Evolutionary conservation across 2,329 filamentous ascomycete genomes (phyloP), one percentile per base, ranked within the genome.

Genomic region (Aureobasidium sp.): DNA sequence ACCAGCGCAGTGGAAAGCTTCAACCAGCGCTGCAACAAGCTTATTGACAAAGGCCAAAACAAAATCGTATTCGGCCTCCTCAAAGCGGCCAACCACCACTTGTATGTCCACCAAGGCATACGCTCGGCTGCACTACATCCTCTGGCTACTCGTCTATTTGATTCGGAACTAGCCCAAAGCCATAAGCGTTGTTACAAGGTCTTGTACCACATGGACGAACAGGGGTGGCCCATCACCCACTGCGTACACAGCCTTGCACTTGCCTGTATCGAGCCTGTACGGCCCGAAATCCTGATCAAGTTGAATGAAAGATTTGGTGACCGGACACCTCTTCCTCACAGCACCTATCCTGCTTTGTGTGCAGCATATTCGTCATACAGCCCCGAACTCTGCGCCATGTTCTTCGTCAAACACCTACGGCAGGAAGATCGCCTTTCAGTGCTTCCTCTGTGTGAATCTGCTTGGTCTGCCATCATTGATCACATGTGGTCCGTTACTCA

Each of bases 381-480:
- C 22, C 20, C 39, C 6, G 17, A 56, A 31, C 17, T 55, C 9
- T 41, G 48, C 27, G 60, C 60, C 15, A 2, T 48, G 41, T 22
- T 62, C 11, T 62, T 62, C 27, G 49, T 25, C 8, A 44, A 53
- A 25, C 48, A 47, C 8, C 41, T 62, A 25, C 29, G 27, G 1
- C 31, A 15, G 11, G 9, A 20, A 27, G 22, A 47, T n/a, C 48
- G 49, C 1, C 39, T 25, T 11, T 41, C 60, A 11, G 49, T 62
- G 11, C 20, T 62, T 12, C 25, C 20, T 17, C 12, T 17, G 8
- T 55, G 48, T 8, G 17, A 62, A 52, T 20, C 60, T 48, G 48
- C 60, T 7, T 62, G 60, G 60, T 29, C 51, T n/a, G 42, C 22
- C 22, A 53, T 62, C 25, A 42, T 62, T 2, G 9, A 55, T 5